Evolutionary conservation across 208 protist species (phyloP).

Genomic region (Lotmaria passim): DNA sequence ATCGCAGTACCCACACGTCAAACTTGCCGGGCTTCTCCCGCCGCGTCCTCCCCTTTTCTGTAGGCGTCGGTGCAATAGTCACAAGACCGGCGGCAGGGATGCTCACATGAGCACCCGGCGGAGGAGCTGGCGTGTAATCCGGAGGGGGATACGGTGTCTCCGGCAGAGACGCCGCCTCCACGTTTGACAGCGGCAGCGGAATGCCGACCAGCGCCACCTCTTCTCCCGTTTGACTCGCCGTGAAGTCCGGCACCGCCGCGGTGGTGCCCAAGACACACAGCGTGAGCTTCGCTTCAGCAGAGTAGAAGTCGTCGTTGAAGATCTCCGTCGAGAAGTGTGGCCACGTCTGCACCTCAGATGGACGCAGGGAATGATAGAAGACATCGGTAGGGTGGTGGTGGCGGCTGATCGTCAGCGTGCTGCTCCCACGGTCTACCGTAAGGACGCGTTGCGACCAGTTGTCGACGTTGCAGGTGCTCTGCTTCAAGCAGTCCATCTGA

Average conservation of each 20-base stretch:
- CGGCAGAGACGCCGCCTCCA: background rate
- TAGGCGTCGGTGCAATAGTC: background rate
- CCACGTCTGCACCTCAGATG: conserved; percentile 13
- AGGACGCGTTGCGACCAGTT: conserved; percentile 2
- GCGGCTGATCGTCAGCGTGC: conserved; percentile 9
- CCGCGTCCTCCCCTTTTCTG: background rate
- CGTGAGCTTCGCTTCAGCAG: conserved; percentile 8
- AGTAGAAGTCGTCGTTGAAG: conserved; percentile 13
- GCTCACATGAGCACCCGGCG: background rate
- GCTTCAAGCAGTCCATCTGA: conserved; percentile 7
- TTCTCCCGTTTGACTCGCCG: too few relatives aligned
- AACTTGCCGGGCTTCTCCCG: conserved; percentile 10
- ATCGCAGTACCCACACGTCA: conserved; percentile 7
- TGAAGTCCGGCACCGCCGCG: conserved; percentile 2
- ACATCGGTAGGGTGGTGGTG: conserved; percentile 4
- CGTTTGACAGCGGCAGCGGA: background rate
- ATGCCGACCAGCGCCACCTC: conserved; percentile 9
- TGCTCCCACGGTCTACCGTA: background rate
- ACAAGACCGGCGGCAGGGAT: background rate
- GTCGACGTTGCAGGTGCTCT: conserved; percentile 5
- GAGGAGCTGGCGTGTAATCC: background rate
- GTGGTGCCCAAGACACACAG: conserved; percentile 6
- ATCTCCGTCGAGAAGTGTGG: conserved; percentile 3
- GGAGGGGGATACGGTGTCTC: background rate
- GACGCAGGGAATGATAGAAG: conserved; percentile 8